These are phyloP conservation scores for Trichosporon ovoides DNA, from an alignment of 1,284 basidiomycete genomes.

Conservation along the genomic window DNA sequence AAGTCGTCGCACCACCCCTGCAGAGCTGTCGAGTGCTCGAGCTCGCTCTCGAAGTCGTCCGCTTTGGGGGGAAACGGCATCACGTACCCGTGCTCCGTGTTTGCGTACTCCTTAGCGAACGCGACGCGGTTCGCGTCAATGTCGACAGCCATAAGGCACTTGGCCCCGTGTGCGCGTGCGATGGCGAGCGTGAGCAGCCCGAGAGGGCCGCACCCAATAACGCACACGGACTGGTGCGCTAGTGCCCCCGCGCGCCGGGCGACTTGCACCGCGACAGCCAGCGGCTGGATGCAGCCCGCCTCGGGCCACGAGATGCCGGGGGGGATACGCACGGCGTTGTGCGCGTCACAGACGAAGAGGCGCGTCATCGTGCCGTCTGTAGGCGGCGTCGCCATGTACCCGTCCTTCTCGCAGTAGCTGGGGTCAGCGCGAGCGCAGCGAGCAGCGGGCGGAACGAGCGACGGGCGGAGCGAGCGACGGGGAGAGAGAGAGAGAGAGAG, in stretches of 20 bases:
- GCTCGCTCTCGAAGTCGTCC: background rate
- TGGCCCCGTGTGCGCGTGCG: constrained; percentile 75
- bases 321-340: constrained; percentile 20
- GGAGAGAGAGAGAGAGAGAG: too few species aligned
- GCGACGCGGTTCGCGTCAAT: constrained; percentile 58
- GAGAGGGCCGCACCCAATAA: constrained; percentile 86
- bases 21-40: background rate
- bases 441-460: too few species aligned
- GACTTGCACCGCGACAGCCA: constrained; percentile 76
- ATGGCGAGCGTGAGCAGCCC: constrained; percentile 86
- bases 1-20: background rate
- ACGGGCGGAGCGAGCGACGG: too few species aligned
- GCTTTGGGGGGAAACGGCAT: background rate
- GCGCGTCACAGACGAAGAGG: constrained; percentile 16
- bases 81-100: constrained; percentile 36
- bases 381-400: constrained; percentile 26
- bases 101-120: constrained; percentile 78
- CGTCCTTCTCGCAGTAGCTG: constrained; percentile 19
- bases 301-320: constrained; percentile 19
- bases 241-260: constrained; percentile 21
- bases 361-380: constrained; percentile 29
- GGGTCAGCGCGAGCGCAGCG: too few species aligned
- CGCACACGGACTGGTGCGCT: constrained; percentile 60
- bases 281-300: constrained; percentile 53
- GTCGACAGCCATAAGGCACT: constrained; percentile 68